Evolutionary conservation across 176 grass and related monocot species (phyloP).

Genomic region (Panicum miliaceum): DNA sequence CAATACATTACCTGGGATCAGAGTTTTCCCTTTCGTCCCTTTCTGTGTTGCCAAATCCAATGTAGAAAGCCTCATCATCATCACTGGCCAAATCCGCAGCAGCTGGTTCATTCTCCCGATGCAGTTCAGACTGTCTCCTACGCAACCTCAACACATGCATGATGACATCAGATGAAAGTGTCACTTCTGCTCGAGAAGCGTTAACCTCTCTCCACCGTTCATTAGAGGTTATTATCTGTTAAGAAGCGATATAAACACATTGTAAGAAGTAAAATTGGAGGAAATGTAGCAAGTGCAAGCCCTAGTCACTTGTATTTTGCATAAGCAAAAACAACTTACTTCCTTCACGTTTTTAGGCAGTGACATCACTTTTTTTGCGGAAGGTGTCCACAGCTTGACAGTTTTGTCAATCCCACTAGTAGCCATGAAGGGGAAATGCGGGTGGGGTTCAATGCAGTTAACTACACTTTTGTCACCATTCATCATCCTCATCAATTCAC

Average conservation of each 20-base stretch:
- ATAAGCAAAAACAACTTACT: constrained; percentile 41
- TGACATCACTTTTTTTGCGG: constrained; percentile 21
- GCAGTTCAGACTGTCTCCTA: constrained; percentile 44
- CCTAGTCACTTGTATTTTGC: background rate
- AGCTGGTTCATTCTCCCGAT: constrained; percentile 44
- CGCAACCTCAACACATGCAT: constrained; percentile 82
- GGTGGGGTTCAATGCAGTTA: constrained; percentile 80
- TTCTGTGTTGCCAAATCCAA: constrained; percentile 46
- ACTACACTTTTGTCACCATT: constrained; percentile 65
- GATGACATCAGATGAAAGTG: constrained; percentile 61
- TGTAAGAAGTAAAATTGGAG: background rate
- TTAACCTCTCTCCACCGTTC: constrained; percentile 48
- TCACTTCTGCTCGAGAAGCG: constrained; percentile 39
- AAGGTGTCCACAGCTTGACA: constrained; percentile 75
- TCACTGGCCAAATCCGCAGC: constrained; percentile 41
- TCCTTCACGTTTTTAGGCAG: constrained; percentile 67
- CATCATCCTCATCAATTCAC: constrained; percentile 80
- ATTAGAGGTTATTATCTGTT: constrained; percentile 71
- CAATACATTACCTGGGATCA: constrained; percentile 73
- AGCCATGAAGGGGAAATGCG: constrained; percentile 72
- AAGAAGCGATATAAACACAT: constrained; percentile 10
- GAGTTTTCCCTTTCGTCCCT: constrained; percentile 39
- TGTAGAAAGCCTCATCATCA: constrained; percentile 56
- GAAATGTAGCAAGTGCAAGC: background rate
- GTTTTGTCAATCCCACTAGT: constrained; percentile 77